Base-by-base conservation (phyloP, 352 stramenopile genomes). In the Globisporangium rhizosaccharum region DNA sequence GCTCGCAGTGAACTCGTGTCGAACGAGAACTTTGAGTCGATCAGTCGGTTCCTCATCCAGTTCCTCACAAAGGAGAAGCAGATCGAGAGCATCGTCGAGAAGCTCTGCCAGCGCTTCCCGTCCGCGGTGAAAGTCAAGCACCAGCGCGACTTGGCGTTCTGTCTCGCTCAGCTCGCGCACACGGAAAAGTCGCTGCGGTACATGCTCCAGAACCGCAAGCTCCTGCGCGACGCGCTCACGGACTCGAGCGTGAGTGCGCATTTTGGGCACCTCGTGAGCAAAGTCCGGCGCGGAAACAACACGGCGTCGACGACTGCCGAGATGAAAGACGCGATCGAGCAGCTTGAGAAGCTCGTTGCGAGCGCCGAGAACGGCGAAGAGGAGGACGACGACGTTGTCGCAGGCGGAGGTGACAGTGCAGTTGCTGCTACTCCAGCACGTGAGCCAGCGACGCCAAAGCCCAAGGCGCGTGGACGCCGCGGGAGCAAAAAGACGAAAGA, bases 61-160 rank as follows among this genome's bases (percentile, higher is more conserved):
- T 99, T 98, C 59, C 92, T 99, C 57, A 97, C 96, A 36, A 99
- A 99, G 66, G 97, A 98, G 54, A 96, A 96, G 59, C 82, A 92
- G 48, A 75, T 90, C 36, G 81, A 91, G 56, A 90, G 81, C 30
- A 87, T 93, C 30, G 80, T 89, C 17, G 78, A 88, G 37, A 99
- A 99, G 72, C 74, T 99, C 25, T 89, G 87, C 25, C 91, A 98
- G 57, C 89, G 97, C 6, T 97, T 99, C 56, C 86, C 81, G 15
- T 92, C 91, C 23, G 93, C 90, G 9, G 62, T 73, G 7, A 77
- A 88, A 23, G 57, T 61, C 23, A 75, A 87, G 39, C 72, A 93
- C 45, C 77, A 87, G 58, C 72, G 82, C 25, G 92, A 98, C 64
- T 66, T 99, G 45, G 83, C 96, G 0, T 99, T 97, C 63, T 99